phyloP scores from a whole-genome alignment of 306 rosid species.

The Prosopis cineraria region DNA sequence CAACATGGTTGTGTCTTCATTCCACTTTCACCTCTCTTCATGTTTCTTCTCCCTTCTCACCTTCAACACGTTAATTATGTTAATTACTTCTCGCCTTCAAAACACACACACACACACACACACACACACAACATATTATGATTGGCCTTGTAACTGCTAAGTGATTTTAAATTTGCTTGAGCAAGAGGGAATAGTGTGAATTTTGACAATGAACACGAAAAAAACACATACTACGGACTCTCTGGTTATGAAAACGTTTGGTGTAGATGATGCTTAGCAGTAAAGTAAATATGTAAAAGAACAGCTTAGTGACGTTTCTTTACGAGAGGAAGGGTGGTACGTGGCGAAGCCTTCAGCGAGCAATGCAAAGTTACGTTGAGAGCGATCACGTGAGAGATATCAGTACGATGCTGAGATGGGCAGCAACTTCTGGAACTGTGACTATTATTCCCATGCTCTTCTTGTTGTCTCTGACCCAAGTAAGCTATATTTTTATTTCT shows the following conservation, averaged over 20 bases:
- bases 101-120: too few relatives aligned
- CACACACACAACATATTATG: too few relatives aligned
- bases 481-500: background rate
- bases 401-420: slow-evolving; percentile 37
- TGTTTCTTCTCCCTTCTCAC: slow-evolving; percentile 33
- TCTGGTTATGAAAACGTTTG: too few relatives aligned
- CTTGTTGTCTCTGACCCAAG: slow-evolving; percentile 42
- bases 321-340: slow-evolving; percentile 44
- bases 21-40: slow-evolving; percentile 9
- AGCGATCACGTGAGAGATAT: slow-evolving; percentile 27
- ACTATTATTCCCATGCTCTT: slow-evolving; percentile 38
- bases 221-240: too few relatives aligned
- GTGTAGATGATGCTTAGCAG: too few relatives aligned
- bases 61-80: slow-evolving; percentile 29
- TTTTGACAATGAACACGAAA: slow-evolving; percentile 28
- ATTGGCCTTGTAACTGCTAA: background rate
- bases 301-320: too few relatives aligned
- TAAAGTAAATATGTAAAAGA: too few relatives aligned
- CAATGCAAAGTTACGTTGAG: slow-evolving; percentile 20
- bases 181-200: slow-evolving; percentile 36
- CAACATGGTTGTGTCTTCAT: slow-evolving; percentile 29
- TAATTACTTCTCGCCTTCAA: too few relatives aligned
- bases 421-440: slow-evolving; percentile 34
- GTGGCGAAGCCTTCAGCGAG: slow-evolving; percentile 39
- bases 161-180: background rate